Conservation (phyloP, 83 land plant species). For the Isoetes engelmannii region DNA sequence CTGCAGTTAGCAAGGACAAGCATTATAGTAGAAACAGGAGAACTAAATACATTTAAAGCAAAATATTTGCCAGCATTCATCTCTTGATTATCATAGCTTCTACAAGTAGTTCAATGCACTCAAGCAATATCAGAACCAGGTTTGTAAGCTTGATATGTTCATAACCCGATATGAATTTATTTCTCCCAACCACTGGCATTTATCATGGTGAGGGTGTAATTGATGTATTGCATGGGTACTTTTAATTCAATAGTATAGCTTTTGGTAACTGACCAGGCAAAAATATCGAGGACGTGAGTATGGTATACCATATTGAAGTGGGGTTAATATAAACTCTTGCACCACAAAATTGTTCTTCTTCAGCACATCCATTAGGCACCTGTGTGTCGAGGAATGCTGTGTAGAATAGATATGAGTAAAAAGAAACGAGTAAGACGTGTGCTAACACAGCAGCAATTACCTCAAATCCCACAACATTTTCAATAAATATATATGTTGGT, state of each 20-base stretch:
- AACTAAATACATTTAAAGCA: too few relatives aligned
- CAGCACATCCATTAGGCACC: slow-evolving; percentile 47
- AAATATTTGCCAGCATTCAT: too few relatives aligned
- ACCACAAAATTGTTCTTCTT: slow-evolving; percentile 42
- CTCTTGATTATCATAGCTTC: too few relatives aligned
- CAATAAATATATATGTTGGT: slow-evolving; percentile 69
- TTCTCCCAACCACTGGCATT: too few relatives aligned
- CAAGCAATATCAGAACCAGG: too few relatives aligned
- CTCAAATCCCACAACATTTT: slow-evolving; percentile 99
- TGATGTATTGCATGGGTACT: not conserved
- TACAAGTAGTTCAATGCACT: too few relatives aligned
- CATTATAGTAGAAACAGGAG: too few relatives aligned
- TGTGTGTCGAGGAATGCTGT: slow-evolving; percentile 79
- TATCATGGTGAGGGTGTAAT: too few relatives aligned
- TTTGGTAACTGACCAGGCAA: slow-evolving; percentile 52
- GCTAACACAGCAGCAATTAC: slow-evolving; percentile 24
- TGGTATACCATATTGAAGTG: slow-evolving; percentile 83
- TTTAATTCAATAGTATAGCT: not conserved
- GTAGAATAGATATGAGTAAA: slow-evolving; percentile 9
- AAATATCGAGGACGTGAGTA: slow-evolving; percentile 96
- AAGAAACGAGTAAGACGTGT: not conserved
- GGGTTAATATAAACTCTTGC: slow-evolving; percentile 84
- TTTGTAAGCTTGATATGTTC: too few relatives aligned
- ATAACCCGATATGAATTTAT: too few relatives aligned
- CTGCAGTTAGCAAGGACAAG: slow-evolving; percentile 27